A percentile compares a stretch with the other conserved stretches of the same genome.
Evolutionary conservation across 2,329 filamentous ascomycete genomes (phyloP).

Genomic region (Xylariaceae sp.): DNA sequence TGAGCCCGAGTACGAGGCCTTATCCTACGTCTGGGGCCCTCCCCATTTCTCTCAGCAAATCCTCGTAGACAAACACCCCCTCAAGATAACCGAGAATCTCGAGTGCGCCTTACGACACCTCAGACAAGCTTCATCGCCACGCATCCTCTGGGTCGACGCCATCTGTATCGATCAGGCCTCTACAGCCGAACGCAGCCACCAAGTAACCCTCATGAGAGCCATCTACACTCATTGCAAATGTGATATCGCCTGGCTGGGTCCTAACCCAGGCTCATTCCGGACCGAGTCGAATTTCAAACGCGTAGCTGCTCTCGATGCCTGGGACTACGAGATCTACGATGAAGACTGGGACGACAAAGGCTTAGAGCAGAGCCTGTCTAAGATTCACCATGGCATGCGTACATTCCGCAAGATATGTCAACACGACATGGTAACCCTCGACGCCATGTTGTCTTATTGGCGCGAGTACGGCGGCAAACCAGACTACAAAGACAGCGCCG

Average conservation of each 20-base stretch:
- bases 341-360: background rate
- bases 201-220: slow-evolving; percentile 4
- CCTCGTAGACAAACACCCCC: background rate
- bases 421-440: background rate
- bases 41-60: background rate
- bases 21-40: slow-evolving; percentile 4
- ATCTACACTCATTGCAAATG: background rate
- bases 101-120: background rate
- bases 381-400: background rate
- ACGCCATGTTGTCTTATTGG: background rate
- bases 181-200: background rate
- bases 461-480: background rate
- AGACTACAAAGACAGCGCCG: background rate
- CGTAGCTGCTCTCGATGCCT: no score
- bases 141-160: slow-evolving; percentile 5
- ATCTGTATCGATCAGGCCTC: slow-evolving; percentile 1
- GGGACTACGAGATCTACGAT: background rate
- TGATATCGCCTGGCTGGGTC: background rate
- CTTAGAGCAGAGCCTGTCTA: background rate
- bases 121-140: background rate
- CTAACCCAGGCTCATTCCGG: background rate
- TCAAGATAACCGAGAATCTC: background rate
- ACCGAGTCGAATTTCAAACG: background rate
- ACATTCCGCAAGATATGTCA: background rate
- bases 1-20: background rate